phyloP scores from a whole-genome alignment of 2,329 filamentous ascomycete genomes.

The Aspergillus sp. region DNA sequence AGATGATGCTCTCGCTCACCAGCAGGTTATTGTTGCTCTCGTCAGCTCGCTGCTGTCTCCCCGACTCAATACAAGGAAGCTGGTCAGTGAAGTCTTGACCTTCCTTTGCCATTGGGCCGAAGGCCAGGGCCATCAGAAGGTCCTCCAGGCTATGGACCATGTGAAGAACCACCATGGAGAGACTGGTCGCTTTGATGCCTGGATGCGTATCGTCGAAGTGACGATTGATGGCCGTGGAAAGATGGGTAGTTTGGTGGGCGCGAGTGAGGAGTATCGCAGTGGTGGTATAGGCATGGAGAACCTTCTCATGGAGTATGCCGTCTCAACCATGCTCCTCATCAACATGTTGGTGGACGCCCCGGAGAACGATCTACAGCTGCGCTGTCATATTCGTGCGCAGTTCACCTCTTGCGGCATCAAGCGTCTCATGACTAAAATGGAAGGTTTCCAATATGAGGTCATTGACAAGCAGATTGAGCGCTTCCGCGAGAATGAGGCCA shows the following conservation, averaged over 20 bases:
- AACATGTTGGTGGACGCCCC: conserved; percentile 96
- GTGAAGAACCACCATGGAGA: conserved; percentile 86
- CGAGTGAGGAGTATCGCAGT: conserved; percentile 92
- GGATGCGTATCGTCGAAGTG: conserved; percentile 98
- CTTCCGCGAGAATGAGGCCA: conserved; percentile 90
- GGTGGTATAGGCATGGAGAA: conserved; percentile 99
- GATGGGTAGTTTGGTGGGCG: conserved; percentile 96
- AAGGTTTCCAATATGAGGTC: conserved; percentile 95
- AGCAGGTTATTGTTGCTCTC: conserved; percentile 85
- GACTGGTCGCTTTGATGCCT: conserved; percentile 93
- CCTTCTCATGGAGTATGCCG: conserved; percentile 96
- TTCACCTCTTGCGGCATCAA: conserved; percentile 96
- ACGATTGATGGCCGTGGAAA: conserved; percentile 96
- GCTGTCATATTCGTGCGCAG: conserved; percentile 92
- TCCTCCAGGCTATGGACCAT: conserved; percentile 88
- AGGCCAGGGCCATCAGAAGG: conserved; percentile 85
- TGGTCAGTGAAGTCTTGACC: conserved; percentile 93
- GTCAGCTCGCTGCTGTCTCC: conserved; percentile 85
- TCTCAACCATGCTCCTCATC: conserved; percentile 89
- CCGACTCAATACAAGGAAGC: conserved; percentile 84
- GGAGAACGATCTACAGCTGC: conserved; percentile 82
- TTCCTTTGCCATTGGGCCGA: conserved; percentile 95
- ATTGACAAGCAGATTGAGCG: conserved; percentile 98
- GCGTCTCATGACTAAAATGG: conserved; percentile 93
- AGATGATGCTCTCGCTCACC: conserved; percentile 88